Conservation (phyloP, 2,329 filamentous ascomycete species). For the Pseudocercospora cruenta region DNA sequence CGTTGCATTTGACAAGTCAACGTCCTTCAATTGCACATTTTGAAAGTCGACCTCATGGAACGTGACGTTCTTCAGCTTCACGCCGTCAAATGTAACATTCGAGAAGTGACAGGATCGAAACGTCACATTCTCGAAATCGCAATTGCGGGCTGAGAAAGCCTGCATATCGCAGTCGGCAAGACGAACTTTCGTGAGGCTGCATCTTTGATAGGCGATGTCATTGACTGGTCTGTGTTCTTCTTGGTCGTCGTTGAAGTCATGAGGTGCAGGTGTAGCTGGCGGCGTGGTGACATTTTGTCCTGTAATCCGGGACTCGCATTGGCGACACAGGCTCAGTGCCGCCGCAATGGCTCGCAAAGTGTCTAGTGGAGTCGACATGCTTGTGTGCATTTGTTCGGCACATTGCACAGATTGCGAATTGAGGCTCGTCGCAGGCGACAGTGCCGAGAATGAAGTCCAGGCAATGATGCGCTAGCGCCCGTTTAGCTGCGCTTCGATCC, state of each 20-base stretch:
- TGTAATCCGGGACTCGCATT: conserved; percentile 10
- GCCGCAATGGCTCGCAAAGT: conserved; percentile 7
- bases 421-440: not conserved
- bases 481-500: not conserved
- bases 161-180: conserved; percentile 14
- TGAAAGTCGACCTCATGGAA: conserved; percentile 15
- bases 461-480: not conserved
- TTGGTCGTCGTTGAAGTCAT: not conserved
- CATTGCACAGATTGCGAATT: not conserved
- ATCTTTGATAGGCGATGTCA: conserved; percentile 13
- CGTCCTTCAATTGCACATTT: conserved; percentile 7
- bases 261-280: conserved; percentile 10
- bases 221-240: conserved; percentile 7
- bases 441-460: not conserved
- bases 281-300: conserved; percentile 6
- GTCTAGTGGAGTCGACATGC: not conserved
- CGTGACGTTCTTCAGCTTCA: conserved; percentile 18
- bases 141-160: conserved; percentile 10
- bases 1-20: conserved; percentile 9
- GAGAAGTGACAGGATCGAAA: conserved; percentile 15
- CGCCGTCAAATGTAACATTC: conserved; percentile 14
- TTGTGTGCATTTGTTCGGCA: not conserved
- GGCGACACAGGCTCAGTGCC: conserved; percentile 4
- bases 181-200: conserved; percentile 14
- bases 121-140: conserved; percentile 10